A percentile compares a stretch with the other conserved stretches of the same genome.
Evolutionary conservation across 331 rosid genomes (phyloP).

Genomic region (Quercus phellos): DNA sequence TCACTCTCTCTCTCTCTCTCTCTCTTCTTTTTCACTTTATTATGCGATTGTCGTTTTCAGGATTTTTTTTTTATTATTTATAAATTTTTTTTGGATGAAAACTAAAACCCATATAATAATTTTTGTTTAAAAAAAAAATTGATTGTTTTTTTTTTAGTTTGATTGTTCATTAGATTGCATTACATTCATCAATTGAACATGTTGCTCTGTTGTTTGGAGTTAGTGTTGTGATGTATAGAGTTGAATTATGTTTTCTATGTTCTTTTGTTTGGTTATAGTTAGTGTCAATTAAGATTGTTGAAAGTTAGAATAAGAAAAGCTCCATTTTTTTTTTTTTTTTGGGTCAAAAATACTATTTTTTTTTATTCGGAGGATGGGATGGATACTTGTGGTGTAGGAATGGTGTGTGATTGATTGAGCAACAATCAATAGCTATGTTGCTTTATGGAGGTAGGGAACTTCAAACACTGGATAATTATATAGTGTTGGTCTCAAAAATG

Average conservation of each 20-base stretch:
- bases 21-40: neutral
- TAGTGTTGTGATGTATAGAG: too few relatives aligned
- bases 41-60: neutral
- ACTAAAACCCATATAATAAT: too few relatives aligned
- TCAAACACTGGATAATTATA: neutral
- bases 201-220: too few relatives aligned
- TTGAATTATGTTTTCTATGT: neutral
- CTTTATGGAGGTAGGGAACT: too few relatives aligned
- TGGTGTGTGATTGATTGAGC: neutral
- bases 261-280: neutral
- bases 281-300: neutral
- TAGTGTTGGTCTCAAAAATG: neutral
- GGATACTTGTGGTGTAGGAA: neutral
- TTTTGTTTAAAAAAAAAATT: too few relatives aligned
- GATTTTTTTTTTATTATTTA: too few relatives aligned
- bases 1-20: too few relatives aligned
- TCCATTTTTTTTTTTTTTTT: neutral
- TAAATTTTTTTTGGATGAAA: too few relatives aligned
- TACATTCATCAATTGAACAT: neutral
- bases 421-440: neutral
- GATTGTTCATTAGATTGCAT: neutral
- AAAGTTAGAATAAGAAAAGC: neutral
- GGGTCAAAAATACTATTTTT: neutral
- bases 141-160: neutral
- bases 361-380: neutral